phyloP scores from a whole-genome alignment of 176 grass and related monocot species.

The Luzula sylvatica region DNA sequence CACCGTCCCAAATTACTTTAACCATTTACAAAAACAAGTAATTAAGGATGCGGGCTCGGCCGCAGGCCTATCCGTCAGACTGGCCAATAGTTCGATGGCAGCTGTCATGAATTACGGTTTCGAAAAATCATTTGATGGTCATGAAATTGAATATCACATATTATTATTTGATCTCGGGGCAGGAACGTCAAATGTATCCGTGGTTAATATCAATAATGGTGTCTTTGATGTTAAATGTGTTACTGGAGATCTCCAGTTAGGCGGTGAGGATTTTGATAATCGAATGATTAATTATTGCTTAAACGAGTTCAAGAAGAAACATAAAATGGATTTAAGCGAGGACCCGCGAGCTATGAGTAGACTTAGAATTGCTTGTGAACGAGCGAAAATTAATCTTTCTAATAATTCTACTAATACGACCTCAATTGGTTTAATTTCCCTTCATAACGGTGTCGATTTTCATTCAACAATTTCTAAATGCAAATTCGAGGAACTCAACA shows the following conservation, averaged over 20 bases:
- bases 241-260: constrained; percentile 11
- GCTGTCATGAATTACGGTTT: constrained; percentile 4
- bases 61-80: constrained; percentile 11
- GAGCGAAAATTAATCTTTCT: constrained; percentile 16
- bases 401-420: background rate
- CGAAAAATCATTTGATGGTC: background rate
- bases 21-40: constrained; percentile 12
- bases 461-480: constrained; percentile 6
- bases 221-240: constrained; percentile 18
- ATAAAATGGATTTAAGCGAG: constrained; percentile 14
- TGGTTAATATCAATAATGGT: constrained; percentile 8
- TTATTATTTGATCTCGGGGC: constrained; percentile 11
- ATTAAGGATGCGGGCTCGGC: constrained; percentile 17
- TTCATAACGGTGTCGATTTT: constrained; percentile 19
- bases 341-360: constrained; percentile 9
- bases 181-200: constrained; percentile 10
- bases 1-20: constrained; percentile 11
- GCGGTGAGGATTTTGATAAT: constrained; percentile 18
- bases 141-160: background rate
- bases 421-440: constrained; percentile 6
- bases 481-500: constrained; percentile 17
- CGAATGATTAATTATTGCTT: constrained; percentile 12
- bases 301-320: constrained; percentile 13
- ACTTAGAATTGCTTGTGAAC: constrained; percentile 15
- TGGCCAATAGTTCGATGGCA: background rate